These are phyloP conservation scores for Solanum tarijense DNA, from an alignment of 257 asterid species.

Conservation along the genomic window DNA sequence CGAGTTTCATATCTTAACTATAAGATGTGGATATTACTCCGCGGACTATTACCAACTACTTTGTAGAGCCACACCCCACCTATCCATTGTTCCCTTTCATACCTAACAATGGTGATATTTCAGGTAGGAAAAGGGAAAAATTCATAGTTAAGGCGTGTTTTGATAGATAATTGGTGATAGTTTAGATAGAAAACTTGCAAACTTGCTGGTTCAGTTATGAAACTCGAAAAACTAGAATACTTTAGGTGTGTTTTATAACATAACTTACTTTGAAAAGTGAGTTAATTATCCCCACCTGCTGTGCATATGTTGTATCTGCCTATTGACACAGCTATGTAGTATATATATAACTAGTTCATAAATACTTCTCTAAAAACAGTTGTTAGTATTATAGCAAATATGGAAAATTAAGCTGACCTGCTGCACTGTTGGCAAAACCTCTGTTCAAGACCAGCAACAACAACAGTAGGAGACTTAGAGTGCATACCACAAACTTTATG, in stretches of 20 bases:
- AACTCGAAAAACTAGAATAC: neutral
- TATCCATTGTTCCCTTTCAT: neutral
- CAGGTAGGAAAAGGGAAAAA: neutral
- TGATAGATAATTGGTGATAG: neutral
- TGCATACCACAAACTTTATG: conserved; percentile 89
- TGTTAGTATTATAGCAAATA: neutral
- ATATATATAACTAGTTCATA: neutral
- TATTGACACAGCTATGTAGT: neutral
- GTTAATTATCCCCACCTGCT: neutral
- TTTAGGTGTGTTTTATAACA: neutral
- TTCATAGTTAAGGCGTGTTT: neutral
- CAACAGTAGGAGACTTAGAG: conserved; percentile 65
- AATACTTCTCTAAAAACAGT: neutral
- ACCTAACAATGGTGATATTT: neutral
- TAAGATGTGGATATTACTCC: neutral
- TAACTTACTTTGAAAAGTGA: neutral
- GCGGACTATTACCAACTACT: neutral
- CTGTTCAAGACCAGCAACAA: conserved; percentile 80
- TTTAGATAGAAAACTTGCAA: neutral
- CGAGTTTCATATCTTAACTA: neutral
- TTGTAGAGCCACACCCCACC: neutral
- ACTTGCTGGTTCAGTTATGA: neutral
- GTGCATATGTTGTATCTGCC: neutral
- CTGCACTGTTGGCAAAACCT: conserved; percentile 99
- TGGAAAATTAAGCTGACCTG: conserved; percentile 41